phyloP scores from a whole-genome alignment of 441 rosid species.

The Flueggea neowawraea region DNA sequence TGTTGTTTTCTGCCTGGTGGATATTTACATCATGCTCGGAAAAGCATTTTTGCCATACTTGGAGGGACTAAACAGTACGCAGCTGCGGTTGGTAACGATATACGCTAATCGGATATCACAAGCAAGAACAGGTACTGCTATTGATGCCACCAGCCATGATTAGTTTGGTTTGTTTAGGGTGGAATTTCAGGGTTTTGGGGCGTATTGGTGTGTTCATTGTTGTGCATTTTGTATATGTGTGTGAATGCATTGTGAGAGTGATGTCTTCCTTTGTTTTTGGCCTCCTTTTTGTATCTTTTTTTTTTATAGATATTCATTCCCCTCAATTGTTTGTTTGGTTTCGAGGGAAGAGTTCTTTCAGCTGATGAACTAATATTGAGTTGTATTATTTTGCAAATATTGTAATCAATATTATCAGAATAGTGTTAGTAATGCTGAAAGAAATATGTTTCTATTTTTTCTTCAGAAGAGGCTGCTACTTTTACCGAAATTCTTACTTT shows the following conservation, averaged over 20 bases:
- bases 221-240: constrained; percentile 51
- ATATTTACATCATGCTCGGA: constrained; percentile 96
- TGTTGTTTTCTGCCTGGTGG: constrained; percentile 98
- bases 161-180: constrained; percentile 17
- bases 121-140: constrained; percentile 78
- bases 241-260: constrained; percentile 35
- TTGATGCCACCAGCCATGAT: constrained; percentile 47
- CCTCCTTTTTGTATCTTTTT: background rate
- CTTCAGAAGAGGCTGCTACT: background rate
- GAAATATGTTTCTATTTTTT: constrained; percentile 10
- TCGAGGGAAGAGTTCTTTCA: constrained; percentile 24
- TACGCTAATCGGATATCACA: constrained; percentile 98
- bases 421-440: constrained; percentile 12
- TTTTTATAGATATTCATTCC: constrained; percentile 4
- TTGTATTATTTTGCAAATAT: constrained; percentile 23
- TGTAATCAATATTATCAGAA: constrained; percentile 26
- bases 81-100: constrained; percentile 87
- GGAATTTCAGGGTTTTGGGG: constrained; percentile 14
- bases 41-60: constrained; percentile 91
- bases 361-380: constrained; percentile 13
- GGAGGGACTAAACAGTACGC: constrained; percentile 93
- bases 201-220: constrained; percentile 21
- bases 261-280: background rate
- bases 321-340: constrained; percentile 20
- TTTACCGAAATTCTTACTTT: background rate